Percentiles rank a stretch among this genome's conserved stretches.
Conservation (phyloP, 768 basidiomycete genomes). For the Gloeophyllum trabeum region DNA sequence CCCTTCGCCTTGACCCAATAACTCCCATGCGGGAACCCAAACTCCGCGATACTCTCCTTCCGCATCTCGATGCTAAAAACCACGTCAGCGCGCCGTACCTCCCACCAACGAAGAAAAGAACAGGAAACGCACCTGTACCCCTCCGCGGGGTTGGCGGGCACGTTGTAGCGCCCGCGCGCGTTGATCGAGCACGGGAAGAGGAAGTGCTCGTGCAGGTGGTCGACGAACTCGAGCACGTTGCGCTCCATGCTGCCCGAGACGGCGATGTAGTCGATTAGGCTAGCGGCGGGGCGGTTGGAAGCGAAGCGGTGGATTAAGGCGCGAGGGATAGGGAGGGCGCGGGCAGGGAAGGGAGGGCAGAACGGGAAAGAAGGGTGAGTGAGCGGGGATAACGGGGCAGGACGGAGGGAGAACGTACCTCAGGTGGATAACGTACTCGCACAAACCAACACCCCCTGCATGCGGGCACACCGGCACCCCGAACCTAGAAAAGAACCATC, state of each 20-base stretch:
- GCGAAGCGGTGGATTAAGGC: neutral
- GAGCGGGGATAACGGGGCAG: neutral
- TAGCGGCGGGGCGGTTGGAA: conserved; percentile 12
- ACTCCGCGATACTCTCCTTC: conserved; percentile 69
- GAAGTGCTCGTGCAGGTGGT: conserved; percentile 94
- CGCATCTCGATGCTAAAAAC: conserved; percentile 76
- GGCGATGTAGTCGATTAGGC: conserved; percentile 88
- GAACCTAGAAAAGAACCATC: conserved; percentile 32
- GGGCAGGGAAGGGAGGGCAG: no score
- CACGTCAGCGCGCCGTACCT: neutral
- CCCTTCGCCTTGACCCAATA: conserved; percentile 48
- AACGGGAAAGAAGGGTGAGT: no score
- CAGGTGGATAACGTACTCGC: conserved; percentile 84
- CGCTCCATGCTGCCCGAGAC: conserved; percentile 89
- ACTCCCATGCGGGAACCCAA: conserved; percentile 75
- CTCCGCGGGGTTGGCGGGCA: conserved; percentile 62
- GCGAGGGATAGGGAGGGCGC: no score
- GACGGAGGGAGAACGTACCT: conserved; percentile 27
- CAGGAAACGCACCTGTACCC: conserved; percentile 57
- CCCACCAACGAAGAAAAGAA: neutral
- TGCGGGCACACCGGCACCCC: conserved; percentile 86
- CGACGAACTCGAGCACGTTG: conserved; percentile 85
- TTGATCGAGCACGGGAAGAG: conserved; percentile 85
- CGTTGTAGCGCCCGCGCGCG: conserved; percentile 74
- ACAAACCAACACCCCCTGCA: conserved; percentile 88